A percentile compares a stretch with the other conserved stretches of the same genome.
These are phyloP conservation scores for Cardamine occulta DNA, from an alignment of 345 rosid species.

Conservation along the genomic window DNA sequence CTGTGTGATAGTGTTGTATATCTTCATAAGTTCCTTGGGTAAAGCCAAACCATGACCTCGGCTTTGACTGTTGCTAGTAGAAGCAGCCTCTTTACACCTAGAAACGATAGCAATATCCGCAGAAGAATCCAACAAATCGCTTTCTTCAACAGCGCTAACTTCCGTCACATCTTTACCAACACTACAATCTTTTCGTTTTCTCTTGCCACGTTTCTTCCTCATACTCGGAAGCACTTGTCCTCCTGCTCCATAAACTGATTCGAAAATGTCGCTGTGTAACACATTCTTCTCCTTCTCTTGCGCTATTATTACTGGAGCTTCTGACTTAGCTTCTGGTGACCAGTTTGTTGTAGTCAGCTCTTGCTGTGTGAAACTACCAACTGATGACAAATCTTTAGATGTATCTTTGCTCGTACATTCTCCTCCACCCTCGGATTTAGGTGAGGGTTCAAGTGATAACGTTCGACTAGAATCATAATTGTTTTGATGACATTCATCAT, in stretches of 20 bases:
- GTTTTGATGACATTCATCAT: slow-evolving; percentile 40
- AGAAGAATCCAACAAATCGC: slow-evolving; percentile 54
- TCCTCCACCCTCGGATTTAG: slow-evolving; percentile 53
- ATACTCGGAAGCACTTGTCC: slow-evolving; percentile 50
- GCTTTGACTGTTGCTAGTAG: slow-evolving; percentile 38
- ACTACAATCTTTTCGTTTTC: slow-evolving; percentile 72
- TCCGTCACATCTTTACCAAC: slow-evolving; percentile 54
- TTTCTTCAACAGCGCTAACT: slow-evolving; percentile 77
- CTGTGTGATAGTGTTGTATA: slow-evolving; percentile 54
- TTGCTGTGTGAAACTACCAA: slow-evolving; percentile 81
- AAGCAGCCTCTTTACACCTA: slow-evolving; percentile 53
- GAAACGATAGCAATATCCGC: slow-evolving; percentile 48
- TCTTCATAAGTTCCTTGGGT: slow-evolving; percentile 52
- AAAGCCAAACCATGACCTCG: slow-evolving; percentile 32
- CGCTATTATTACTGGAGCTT: slow-evolving; percentile 36
- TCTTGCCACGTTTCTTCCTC: slow-evolving; percentile 77
- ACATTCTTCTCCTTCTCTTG: slow-evolving; percentile 38
- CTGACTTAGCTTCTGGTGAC: slow-evolving; percentile 57
- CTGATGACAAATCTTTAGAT: slow-evolving; percentile 71
- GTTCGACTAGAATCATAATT: slow-evolving; percentile 68
- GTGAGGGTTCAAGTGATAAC: slow-evolving; percentile 58
- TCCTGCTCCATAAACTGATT: slow-evolving; percentile 42
- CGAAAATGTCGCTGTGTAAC: slow-evolving; percentile 44
- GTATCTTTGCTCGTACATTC: slow-evolving; percentile 64
- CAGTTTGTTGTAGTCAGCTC: slow-evolving; percentile 52